These are phyloP conservation scores for Arabidopsis arenosa DNA, from an alignment of 345 rosid genomes.

Conservation along the genomic window DNA sequence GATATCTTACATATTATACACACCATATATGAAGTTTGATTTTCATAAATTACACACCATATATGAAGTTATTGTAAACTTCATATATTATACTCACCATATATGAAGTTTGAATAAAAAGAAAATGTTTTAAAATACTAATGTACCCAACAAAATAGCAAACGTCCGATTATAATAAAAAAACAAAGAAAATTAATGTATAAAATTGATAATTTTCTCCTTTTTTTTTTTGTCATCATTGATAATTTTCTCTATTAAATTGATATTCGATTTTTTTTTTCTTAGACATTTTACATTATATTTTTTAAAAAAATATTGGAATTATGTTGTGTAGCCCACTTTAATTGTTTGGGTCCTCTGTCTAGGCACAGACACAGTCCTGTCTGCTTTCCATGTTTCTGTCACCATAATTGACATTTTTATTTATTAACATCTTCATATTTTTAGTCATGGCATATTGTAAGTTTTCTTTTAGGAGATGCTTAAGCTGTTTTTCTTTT, in stretches of 20 bases:
- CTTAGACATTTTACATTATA: background rate
- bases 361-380: background rate
- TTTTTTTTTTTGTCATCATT: too few species aligned
- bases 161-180: too few species aligned
- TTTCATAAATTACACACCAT: too few species aligned
- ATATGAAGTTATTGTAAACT: too few species aligned
- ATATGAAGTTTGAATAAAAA: too few species aligned
- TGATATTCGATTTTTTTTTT: background rate
- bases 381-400: constrained; percentile 23
- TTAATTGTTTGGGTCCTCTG: constrained; percentile 34
- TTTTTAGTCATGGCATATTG: background rate
- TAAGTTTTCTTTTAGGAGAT: background rate
- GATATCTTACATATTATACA: too few species aligned
- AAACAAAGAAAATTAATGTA: too few species aligned
- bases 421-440: background rate
- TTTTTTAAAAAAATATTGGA: background rate
- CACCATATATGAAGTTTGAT: too few species aligned
- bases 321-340: constrained; percentile 25
- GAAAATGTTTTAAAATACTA: too few species aligned
- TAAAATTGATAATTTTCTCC: background rate
- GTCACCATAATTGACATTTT: background rate
- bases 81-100: too few species aligned
- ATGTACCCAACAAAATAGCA: too few species aligned
- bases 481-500: too few species aligned
- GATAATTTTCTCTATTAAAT: background rate